Percentiles rank a stretch among this genome's conserved stretches.
phyloP scores from a whole-genome alignment of 768 basidiomycete genomes.

The Auricularia auricula-judae region DNA sequence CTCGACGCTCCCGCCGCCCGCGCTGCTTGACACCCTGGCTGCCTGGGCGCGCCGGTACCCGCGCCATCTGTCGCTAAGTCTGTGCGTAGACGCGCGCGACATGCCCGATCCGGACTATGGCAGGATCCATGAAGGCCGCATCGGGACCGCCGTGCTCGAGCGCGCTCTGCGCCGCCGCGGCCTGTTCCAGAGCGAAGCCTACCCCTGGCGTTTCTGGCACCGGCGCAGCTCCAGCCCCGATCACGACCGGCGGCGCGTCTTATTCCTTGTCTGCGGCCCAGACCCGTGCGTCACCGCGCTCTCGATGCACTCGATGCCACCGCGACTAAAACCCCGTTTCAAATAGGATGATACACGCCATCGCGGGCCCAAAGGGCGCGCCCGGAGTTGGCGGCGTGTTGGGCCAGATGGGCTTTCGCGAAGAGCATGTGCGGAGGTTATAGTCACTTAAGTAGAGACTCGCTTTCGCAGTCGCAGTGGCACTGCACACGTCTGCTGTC shows the following conservation, averaged over 20 bases:
- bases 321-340: neutral
- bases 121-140: slow-evolving; percentile 37
- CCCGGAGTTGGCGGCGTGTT: neutral
- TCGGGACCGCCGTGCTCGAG: slow-evolving; percentile 39
- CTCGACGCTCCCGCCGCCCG: slow-evolving; percentile 58
- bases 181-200: neutral
- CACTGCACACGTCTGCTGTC: neutral
- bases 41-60: slow-evolving; percentile 39
- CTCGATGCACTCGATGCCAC: neutral
- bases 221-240: slow-evolving; percentile 1
- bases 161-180: slow-evolving; percentile 19
- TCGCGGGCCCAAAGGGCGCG: neutral
- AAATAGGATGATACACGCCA: neutral
- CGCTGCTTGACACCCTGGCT: slow-evolving; percentile 43
- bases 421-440: neutral
- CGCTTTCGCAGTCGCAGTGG: no score
- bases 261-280: slow-evolving; percentile 80
- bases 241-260: slow-evolving; percentile 21
- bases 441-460: neutral
- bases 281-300: slow-evolving; percentile 43
- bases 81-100: slow-evolving; percentile 49
- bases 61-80: slow-evolving; percentile 39
- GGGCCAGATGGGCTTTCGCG: neutral
- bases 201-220: neutral
- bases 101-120: slow-evolving; percentile 12